phyloP scores from a whole-genome alignment of 331 rosid genomes.

The Quercus phellos region DNA sequence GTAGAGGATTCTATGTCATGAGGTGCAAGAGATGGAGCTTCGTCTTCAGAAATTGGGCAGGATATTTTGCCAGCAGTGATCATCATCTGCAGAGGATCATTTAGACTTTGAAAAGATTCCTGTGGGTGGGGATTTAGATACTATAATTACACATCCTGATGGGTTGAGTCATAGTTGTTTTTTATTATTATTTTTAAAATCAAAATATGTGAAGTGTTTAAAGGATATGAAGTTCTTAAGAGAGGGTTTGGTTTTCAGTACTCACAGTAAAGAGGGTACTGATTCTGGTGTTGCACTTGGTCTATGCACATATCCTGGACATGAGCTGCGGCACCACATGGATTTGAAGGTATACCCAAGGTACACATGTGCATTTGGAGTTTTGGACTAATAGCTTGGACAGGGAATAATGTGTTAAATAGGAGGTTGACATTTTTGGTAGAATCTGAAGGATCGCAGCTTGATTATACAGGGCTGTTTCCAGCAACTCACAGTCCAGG shows the following conservation, averaged over 20 bases:
- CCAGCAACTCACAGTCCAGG: constrained; percentile 63
- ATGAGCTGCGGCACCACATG: constrained; percentile 73
- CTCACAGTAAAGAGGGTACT: constrained; percentile 84
- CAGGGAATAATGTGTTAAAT: constrained; percentile 86
- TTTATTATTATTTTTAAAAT: constrained; percentile 6
- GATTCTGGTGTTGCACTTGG: constrained; percentile 94
- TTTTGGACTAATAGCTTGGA: constrained; percentile 57
- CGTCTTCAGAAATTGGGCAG: constrained; percentile 67
- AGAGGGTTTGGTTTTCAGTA: constrained; percentile 44
- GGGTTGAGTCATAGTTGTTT: constrained; percentile 79
- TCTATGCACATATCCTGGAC: constrained; percentile 82
- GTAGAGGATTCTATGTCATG: constrained; percentile 75
- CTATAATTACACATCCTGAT: constrained; percentile 84
- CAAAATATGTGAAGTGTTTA: constrained; percentile 55
- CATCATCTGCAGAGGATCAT: constrained; percentile 85
- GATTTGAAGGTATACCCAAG: constrained; percentile 90
- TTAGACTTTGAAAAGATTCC: constrained; percentile 82
- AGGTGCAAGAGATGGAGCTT: constrained; percentile 82
- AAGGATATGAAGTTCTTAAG: constrained; percentile 54
- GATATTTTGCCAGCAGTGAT: constrained; percentile 73
- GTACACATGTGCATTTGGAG: constrained; percentile 75
- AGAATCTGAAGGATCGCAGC: constrained; percentile 82
- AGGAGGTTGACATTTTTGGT: constrained; percentile 84
- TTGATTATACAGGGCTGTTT: constrained; percentile 79
- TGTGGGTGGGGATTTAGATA: constrained; percentile 95